Percentiles rank a stretch among this genome's conserved stretches.
Evolutionary conservation across 139 green algal species (phyloP).

Genomic region (Volvox reticuliferus): DNA sequence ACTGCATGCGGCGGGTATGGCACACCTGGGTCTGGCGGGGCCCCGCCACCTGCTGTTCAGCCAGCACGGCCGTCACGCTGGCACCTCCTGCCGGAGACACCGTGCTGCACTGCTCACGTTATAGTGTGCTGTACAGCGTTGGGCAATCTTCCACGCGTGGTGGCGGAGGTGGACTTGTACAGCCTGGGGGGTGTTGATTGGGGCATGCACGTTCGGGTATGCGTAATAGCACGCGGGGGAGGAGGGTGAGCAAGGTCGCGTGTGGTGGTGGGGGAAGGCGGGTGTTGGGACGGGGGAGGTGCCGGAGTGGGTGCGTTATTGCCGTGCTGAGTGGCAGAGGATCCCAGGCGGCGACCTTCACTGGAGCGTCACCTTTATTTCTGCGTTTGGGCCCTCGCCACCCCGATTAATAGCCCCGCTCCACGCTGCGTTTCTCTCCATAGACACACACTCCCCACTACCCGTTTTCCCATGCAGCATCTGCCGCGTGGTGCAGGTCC

Average conservation of each 20-base stretch:
- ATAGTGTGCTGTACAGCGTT: not conserved
- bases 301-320: constrained; percentile 9
- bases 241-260: not conserved
- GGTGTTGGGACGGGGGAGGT: not conserved
- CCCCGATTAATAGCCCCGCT: too few species aligned
- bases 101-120: constrained; percentile 1
- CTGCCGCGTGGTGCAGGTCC: too few species aligned
- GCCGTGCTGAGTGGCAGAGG: not conserved
- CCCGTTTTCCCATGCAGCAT: too few species aligned
- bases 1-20: not conserved
- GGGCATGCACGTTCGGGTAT: not conserved
- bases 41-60: constrained; percentile 4
- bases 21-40: constrained; percentile 2
- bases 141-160: not conserved
- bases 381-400: too few species aligned
- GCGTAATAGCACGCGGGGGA: not conserved
- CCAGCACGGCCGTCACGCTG: not conserved
- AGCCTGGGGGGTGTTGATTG: constrained; percentile 12
- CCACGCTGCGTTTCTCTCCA: too few species aligned
- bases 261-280: not conserved
- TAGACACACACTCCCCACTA: too few species aligned
- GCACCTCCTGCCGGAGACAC: not conserved
- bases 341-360: not conserved
- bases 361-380: too few species aligned
- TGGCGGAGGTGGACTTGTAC: constrained; percentile 24